phyloP scores from a whole-genome alignment of 306 rosid genomes.

The Herpetospermum pedunculosum region DNA sequence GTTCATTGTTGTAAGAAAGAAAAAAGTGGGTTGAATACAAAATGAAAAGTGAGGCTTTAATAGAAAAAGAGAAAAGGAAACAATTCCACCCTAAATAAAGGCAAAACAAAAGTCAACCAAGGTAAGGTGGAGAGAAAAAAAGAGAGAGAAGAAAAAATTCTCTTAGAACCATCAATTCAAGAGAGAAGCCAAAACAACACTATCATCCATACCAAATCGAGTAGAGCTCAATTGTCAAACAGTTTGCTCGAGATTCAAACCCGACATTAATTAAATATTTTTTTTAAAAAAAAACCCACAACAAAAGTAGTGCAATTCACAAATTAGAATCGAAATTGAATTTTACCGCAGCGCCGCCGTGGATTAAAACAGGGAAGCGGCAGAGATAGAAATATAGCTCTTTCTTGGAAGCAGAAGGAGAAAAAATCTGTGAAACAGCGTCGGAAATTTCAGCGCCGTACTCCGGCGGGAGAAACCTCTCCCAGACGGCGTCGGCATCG shows the following conservation, averaged over 20 bases:
- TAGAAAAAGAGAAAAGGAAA: not conserved
- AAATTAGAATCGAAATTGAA: not conserved
- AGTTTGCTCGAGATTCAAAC: no score
- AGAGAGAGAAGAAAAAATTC: not conserved
- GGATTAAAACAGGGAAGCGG: constrained; percentile 39
- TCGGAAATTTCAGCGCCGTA: constrained; percentile 13
- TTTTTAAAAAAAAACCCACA: no score
- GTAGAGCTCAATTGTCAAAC: no score
- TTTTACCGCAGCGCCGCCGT: constrained; percentile 46
- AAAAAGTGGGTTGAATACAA: not conserved
- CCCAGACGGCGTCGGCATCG: constrained; percentile 68
- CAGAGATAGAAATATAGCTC: constrained; percentile 37
- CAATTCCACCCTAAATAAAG: not conserved
- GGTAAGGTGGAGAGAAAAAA: not conserved
- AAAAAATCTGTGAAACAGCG: not conserved
- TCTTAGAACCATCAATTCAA: not conserved
- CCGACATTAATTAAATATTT: no score
- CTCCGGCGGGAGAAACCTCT: constrained; percentile 44
- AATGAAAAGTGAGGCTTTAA: not conserved
- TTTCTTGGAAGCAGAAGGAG: constrained; percentile 33
- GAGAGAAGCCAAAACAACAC: not conserved
- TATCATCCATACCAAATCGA: no score
- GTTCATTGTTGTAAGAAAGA: not conserved
- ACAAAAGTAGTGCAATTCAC: not conserved
- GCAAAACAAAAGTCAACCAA: not conserved